Conservation (phyloP, 768 basidiomycete genomes). For the Agaricus bisporus region DNA sequence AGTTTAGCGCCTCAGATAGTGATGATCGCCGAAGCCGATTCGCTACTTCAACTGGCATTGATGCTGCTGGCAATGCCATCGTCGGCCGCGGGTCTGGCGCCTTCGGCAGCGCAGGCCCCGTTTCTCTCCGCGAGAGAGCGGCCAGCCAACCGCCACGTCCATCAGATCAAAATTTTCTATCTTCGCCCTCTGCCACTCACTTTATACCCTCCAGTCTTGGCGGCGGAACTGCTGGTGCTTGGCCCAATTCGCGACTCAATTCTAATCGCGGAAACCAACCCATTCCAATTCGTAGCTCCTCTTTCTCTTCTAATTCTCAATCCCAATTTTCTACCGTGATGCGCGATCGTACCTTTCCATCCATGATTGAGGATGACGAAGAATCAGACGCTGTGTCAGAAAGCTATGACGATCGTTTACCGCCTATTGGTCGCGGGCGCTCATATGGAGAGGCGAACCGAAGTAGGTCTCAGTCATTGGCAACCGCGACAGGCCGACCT, state of each 20-base stretch:
- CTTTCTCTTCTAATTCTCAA: slow-evolving; percentile 55
- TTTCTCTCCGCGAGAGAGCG: slow-evolving; percentile 54
- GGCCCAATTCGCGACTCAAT: slow-evolving; percentile 41
- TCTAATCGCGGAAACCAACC: slow-evolving; percentile 38
- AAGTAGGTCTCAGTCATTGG: slow-evolving; percentile 74
- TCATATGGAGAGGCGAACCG: slow-evolving; percentile 59
- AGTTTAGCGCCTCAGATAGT: slow-evolving; percentile 6
- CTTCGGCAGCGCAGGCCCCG: slow-evolving; percentile 34
- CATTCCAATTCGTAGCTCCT: slow-evolving; percentile 61
- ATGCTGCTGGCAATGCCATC: background rate
- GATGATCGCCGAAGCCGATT: slow-evolving; percentile 6
- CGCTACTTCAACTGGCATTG: slow-evolving; percentile 5
- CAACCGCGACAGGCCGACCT: slow-evolving; percentile 41
- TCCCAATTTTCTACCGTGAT: slow-evolving; percentile 56
- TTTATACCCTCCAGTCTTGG: slow-evolving; percentile 46
- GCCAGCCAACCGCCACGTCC: slow-evolving; percentile 64
- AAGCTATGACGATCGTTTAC: slow-evolving; percentile 51
- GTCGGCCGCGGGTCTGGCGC: slow-evolving; percentile 10
- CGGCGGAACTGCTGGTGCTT: slow-evolving; percentile 27
- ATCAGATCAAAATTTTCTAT: slow-evolving; percentile 38
- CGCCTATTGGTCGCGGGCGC: slow-evolving; percentile 49
- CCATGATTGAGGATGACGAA: slow-evolving; percentile 72
- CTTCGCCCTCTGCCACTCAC: slow-evolving; percentile 48
- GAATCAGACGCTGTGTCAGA: slow-evolving; percentile 62
- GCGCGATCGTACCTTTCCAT: slow-evolving; percentile 64